Evolutionary conservation across 495 filamentous ascomycete genomes (phyloP), one percentile per base, ranked within the genome.

Genomic region (Antarctomyces pellizariae): DNA sequence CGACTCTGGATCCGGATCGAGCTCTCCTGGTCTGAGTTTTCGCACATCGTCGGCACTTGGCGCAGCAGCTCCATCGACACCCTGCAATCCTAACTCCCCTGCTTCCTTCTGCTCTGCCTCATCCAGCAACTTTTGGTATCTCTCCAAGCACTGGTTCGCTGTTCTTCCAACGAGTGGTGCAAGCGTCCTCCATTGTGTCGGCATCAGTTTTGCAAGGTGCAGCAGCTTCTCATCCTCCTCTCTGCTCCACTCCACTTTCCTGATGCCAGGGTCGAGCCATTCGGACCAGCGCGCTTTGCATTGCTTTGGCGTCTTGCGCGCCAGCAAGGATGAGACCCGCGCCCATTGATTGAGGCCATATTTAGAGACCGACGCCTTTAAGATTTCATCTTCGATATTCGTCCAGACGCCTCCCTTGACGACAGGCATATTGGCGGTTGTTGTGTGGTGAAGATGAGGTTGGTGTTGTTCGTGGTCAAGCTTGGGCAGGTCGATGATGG

Each of bases 261-360:
- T 75, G 52, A 95, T 95, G 36, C 75, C 77, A 2, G 86, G 86
- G 40, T 95, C 86, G 35, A 97, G 67, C 84, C 86, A 97, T 64
- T 97, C 89, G 34, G 71, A 62, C 86, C 86, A 97, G 49, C 86
- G 67, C 24, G 86, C 89, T 54, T 95, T 95, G 64, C 86, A 95
- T 54, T 95, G 89, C 52, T 97, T 97, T 15, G 86, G 77, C 6
- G 86, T 93, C 50, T 97, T 97, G 36, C 89, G 75, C 43, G 86
- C 84, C 44, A 97, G 70, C 20, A 97, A 69, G 13, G 89, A 95
- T 24, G 86, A 93, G 21, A 93, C 84, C 45, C 86, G 86, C 44
- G 89, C 84, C 86, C 86, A 97, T 54, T 97, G 86, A 48, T 97
- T 93, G 18, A 97, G 64, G 28, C 83, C 83, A 55, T 92, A 93